These are phyloP conservation scores for Amanita molliuscula DNA, from an alignment of 768 basidiomycete species.

Conservation along the genomic window DNA sequence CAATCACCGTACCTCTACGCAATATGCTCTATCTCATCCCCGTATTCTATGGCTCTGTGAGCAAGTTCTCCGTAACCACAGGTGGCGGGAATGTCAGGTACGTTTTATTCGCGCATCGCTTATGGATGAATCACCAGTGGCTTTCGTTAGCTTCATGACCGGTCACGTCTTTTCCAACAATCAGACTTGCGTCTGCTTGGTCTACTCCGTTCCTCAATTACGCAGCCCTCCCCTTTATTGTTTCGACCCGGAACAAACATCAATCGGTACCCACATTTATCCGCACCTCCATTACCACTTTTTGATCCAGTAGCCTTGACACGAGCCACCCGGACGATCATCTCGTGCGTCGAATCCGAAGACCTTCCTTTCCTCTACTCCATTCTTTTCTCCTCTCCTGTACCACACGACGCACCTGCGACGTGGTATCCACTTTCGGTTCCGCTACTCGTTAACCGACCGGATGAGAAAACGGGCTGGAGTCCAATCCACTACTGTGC, in stretches of 20 bases:
- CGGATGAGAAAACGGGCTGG: conserved; percentile 55
- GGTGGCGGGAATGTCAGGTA: conserved; percentile 54
- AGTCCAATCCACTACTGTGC: conserved; percentile 65
- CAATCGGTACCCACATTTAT: background rate
- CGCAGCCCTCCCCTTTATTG: background rate
- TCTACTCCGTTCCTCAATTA: conserved; percentile 26
- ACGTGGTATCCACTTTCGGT: conserved; percentile 34
- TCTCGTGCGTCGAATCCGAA: conserved; percentile 39
- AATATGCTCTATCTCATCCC: conserved; percentile 55
- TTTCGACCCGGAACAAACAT: background rate
- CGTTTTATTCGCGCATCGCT: conserved; percentile 6
- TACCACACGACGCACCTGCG: conserved; percentile 26
- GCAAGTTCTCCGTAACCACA: conserved; percentile 45
- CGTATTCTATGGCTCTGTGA: conserved; percentile 65
- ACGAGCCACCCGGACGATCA: conserved; percentile 38
- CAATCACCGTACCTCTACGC: conserved; percentile 62
- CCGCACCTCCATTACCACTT: conserved; percentile 23
- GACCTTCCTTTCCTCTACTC: conserved; percentile 43
- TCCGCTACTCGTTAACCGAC: conserved; percentile 55
- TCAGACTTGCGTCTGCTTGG: conserved; percentile 26
- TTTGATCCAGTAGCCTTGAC: conserved; percentile 32
- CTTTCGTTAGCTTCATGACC: conserved; percentile 9
- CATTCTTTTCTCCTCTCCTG: conserved; percentile 40
- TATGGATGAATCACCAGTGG: background rate
- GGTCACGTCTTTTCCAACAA: conserved; percentile 2